Base-by-base conservation (phyloP, 306 rosid genomes). In the barrel medic (Medicago truncatula) region DNA sequence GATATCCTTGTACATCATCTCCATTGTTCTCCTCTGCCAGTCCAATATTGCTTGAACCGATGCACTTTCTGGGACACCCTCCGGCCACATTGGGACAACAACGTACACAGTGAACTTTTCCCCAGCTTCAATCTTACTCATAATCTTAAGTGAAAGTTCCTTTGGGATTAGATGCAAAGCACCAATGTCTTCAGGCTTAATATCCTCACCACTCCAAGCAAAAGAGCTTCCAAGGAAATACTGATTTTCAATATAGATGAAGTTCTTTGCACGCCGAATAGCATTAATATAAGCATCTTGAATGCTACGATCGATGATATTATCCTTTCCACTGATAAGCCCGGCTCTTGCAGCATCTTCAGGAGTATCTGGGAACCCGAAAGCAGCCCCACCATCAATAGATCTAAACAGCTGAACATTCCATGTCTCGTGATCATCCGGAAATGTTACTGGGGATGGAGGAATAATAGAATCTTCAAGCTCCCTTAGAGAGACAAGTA, bases 61-160 rank as follows among this genome's bases (percentile, higher is more conserved):
- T 76, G 88, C 88, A 76, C 90, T 87, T 80, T 89, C 94, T 0
- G 95, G 95, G 28, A 87, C 60, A 59, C 95, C 95, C 67, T 89
- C 95, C 20, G 95, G 95, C 95, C 90, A 87, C 95, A 89, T 89
- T 12, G 95, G 95, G 52, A 89, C 79, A 63, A 89, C 90, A 17
- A 89, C 80, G 74, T 89, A 89, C 21, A 89, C 92, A 0, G 86
- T 67, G 53, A 89, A 89, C 79, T 86, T 87, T 73, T 89, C 95
- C 59, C 89, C 95, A 13, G 91, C 92, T 86, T 84, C 88, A 71
- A 89, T 89, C 90, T 89, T 87, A 46, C 88, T 89, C 8, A 86
- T 73, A 75, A 89, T 87, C 88, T 89, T 89, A 21, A 87, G 91
- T 8, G 95, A 87, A 49, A 89, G 92, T 74, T 89, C 95, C 83